Percentiles rank a stretch among this genome's conserved stretches.
These are phyloP conservation scores for Scedosporium dehoogii DNA, from an alignment of 2,329 filamentous ascomycete species.

Conservation along the genomic window DNA sequence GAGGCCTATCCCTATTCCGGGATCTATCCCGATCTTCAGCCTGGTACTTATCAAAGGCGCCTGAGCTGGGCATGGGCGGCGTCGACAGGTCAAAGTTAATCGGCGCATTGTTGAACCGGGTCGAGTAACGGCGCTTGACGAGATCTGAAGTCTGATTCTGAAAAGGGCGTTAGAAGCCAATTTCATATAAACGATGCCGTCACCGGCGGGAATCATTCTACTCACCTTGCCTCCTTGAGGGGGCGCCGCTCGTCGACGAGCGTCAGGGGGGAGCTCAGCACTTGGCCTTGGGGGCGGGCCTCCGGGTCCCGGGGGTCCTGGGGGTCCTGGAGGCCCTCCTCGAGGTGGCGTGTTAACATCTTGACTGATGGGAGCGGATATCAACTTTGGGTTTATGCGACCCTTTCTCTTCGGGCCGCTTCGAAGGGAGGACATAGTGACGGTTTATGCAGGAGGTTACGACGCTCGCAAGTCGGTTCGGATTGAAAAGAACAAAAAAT, in stretches of 20 bases:
- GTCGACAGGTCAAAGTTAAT: constrained; percentile 54
- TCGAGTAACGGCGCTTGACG: constrained; percentile 90
- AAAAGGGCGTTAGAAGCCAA: constrained; percentile 12
- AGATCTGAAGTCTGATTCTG: constrained; percentile 58
- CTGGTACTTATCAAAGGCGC: constrained; percentile 46
- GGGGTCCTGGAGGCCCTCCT: constrained; percentile 13
- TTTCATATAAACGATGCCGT: neutral
- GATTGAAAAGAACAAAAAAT: too few relatives aligned
- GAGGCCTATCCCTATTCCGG: constrained; percentile 7
- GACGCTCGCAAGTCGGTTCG: neutral
- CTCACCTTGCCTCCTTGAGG: constrained; percentile 45
- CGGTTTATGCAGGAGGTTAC: neutral
- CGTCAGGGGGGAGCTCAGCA: constrained; percentile 22
- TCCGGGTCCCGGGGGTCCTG: constrained; percentile 11
- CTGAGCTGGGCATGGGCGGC: constrained; percentile 63
- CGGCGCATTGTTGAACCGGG: constrained; percentile 68
- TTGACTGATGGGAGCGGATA: constrained; percentile 49
- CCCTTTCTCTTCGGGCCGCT: constrained; percentile 50
- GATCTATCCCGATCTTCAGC: constrained; percentile 2
- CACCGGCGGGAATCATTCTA: neutral
- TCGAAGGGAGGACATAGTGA: constrained; percentile 53
- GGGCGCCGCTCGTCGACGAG: constrained; percentile 37
- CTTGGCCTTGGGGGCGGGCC: constrained; percentile 8
- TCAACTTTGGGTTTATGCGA: constrained; percentile 55
- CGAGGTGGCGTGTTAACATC: constrained; percentile 24